Evolutionary conservation across 2,329 filamentous ascomycete genomes (phyloP).

Genomic region (Orbilia oligospora): DNA sequence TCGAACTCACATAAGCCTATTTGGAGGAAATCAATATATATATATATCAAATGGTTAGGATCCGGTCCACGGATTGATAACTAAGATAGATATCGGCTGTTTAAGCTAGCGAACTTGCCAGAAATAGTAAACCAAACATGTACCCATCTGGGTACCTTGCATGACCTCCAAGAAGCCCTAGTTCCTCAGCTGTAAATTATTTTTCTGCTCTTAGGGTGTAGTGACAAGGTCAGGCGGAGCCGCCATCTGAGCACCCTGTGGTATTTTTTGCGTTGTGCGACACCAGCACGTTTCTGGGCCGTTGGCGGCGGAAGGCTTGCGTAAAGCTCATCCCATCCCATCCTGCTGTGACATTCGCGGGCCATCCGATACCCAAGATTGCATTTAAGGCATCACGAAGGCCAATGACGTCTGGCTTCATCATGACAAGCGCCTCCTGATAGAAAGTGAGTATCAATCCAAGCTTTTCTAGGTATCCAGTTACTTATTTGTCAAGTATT

Average conservation of each 20-base stretch:
- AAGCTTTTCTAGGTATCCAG: not conserved
- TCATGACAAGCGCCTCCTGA: constrained; percentile 49
- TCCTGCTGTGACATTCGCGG: not conserved
- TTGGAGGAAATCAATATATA: too few species aligned
- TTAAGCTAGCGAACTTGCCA: not conserved
- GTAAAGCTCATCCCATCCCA: constrained; percentile 11
- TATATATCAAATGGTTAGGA: not conserved
- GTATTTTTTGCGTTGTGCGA: constrained; percentile 42
- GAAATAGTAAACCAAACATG: constrained; percentile 18
- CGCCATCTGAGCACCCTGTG: constrained; percentile 26
- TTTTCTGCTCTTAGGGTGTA: constrained; percentile 9
- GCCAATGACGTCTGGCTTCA: constrained; percentile 30
- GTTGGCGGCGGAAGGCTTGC: constrained; percentile 32
- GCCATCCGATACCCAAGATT: constrained; percentile 13
- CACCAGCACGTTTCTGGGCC: constrained; percentile 35
- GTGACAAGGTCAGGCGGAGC: constrained; percentile 43
- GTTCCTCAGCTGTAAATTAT: constrained; percentile 28
- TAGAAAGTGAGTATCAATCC: constrained; percentile 31
- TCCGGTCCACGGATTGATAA: not conserved
- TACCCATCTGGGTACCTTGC: constrained; percentile 43
- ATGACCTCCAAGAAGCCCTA: constrained; percentile 39
- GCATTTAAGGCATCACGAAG: constrained; percentile 24
- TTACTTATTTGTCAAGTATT: not conserved
- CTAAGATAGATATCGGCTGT: not conserved
- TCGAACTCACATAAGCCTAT: too few species aligned